Evolutionary conservation across 768 basidiomycete genomes (phyloP), one percentile per base, ranked within the genome.

Genomic region (Tylopilus rubrobrunneus): DNA sequence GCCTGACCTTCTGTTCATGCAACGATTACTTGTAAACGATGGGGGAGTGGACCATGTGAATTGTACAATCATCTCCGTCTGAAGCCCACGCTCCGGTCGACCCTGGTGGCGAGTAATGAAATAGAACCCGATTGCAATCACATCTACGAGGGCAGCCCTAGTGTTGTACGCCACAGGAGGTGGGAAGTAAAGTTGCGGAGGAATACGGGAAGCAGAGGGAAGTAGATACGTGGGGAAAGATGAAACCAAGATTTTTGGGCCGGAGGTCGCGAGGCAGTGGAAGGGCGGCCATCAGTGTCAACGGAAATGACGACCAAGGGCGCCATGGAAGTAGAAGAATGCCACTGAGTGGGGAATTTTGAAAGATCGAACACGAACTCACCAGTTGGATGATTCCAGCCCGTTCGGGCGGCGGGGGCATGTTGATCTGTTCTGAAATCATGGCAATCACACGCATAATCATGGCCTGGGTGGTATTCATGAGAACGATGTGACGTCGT

Each of bases 301-400:
- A 59, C 56, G 66, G 62, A 64, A 45, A 62, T 59, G 56, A 62
- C 45, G 28, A 42, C n/a, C 27, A 51, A 41, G 53, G 45, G 39
- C 31, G 41, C 41, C 51, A 52, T 12, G 15, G 49, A 52, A 57
- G 55, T 21, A 28, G 27, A 49, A 44, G 48, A 28, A 48, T 57
- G 43, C 37, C 42, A 15, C 50, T 65, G 54, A 64, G 59, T 27
- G 52, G 27, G 43, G 50, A 4, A 40, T n/a, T 19, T 15, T 1
- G n/a, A 40, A 27, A 53, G 55, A 21, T 55, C 21, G n/a, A 49
- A 49, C 44, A 47, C 40, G 41, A 25, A 79, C 88, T 60, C 39
- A 93, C 92, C 65, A 97, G 75, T 71, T 93, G 89, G 61, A 92
- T 80, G 59, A 93, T 86, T 33, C 83, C 89, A 11, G 82, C 78